Base-by-base conservation (phyloP, 139 green algal species). In the Trebouxia sp. region DNA sequence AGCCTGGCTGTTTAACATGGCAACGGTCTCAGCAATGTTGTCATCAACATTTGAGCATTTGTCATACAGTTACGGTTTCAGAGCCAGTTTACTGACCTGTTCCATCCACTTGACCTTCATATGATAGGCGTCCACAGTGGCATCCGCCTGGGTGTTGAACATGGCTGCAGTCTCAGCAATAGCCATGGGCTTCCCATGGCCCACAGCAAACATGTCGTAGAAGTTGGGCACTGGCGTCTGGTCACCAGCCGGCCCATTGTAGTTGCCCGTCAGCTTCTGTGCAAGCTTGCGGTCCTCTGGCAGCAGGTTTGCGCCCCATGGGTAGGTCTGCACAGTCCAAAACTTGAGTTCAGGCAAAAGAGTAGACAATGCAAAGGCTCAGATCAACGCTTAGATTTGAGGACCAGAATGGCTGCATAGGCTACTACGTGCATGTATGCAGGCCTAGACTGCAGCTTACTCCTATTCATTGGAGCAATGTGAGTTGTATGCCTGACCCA, bases 91-190 rank as follows among this genome's bases (percentile, higher is more conserved):
- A 58, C 50, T 6, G 4, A 58, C 50, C 50, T 58, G 50, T 17
- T 58, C 50, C 50, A 58, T 28, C 50, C 50, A 58, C 69, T 77
- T 77, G 41, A 77, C 55, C 69, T 77, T 77, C 41, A 77, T 77
- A 9, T 37, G 26, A n/a, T 51, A 51, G 14, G 42, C 41, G 24
- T 51, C 43, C 11, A 77, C 38, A 37, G 41, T 37, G 14, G n/a
- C 22, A 11, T 15, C 43, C 22, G 43, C 38, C 41, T 77, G 10
- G 41, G 38, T 77, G 69, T 77, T 77, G 41, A 77, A 77, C 69
- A 77, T 24, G 42, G 69, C 69, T n/a, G 39, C 42, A 7, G 69
- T 77, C n/a, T 77, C 69, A 55, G n/a, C 41, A 55, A 77, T 55
- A 24, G 69, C 69, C 69, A 77, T 77, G 22, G 69, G 69, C 69